A percentile compares a stretch with the other conserved stretches of the same genome.
phyloP scores from a whole-genome alignment of 2,329 filamentous ascomycete genomes.

The Pezicula carpinea region DNA sequence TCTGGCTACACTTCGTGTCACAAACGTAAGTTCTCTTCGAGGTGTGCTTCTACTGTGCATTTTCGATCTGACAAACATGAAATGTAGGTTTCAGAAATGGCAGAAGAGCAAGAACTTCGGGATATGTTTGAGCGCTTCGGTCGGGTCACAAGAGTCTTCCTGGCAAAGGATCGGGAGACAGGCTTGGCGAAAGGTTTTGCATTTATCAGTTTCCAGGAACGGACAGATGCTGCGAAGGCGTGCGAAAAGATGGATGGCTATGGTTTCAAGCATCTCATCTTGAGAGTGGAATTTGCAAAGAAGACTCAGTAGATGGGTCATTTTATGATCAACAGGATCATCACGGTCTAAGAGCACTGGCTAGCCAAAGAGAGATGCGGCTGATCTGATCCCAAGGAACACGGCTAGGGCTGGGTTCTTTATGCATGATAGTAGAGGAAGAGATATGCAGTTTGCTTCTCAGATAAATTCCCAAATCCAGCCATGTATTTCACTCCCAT shows the following conservation, averaged over 20 bases:
- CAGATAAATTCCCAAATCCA: too few relatives aligned
- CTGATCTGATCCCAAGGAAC: too few relatives aligned
- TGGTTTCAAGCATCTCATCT: slow-evolving; percentile 82
- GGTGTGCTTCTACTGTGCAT: not conserved
- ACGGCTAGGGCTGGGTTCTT: too few relatives aligned
- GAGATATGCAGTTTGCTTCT: too few relatives aligned
- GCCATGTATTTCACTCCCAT: too few relatives aligned
- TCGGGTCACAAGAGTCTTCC: slow-evolving; percentile 92
- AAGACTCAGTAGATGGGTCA: slow-evolving; percentile 43
- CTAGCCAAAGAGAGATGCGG: not conserved
- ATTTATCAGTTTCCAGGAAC: slow-evolving; percentile 94
- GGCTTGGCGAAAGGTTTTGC: slow-evolving; percentile 97
- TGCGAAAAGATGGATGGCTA: slow-evolving; percentile 98
- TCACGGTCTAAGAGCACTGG: not conserved
- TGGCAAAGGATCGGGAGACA: slow-evolving; percentile 96
- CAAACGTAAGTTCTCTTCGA: slow-evolving; percentile 67
- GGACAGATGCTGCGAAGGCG: slow-evolving; percentile 83
- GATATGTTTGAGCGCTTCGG: slow-evolving; percentile 98
- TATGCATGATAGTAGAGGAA: too few relatives aligned
- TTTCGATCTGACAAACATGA: slow-evolving; percentile 12
- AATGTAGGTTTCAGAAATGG: slow-evolving; percentile 84
- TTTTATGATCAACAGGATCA: too few relatives aligned
- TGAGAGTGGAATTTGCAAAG: slow-evolving; percentile 86
- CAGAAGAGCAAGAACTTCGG: slow-evolving; percentile 90
- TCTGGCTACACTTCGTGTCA: slow-evolving; percentile 91